A percentile compares a stretch with the other conserved stretches of the same genome.
phyloP scores from a whole-genome alignment of 306 rosid species.

The Fragaria ananassa region DNA sequence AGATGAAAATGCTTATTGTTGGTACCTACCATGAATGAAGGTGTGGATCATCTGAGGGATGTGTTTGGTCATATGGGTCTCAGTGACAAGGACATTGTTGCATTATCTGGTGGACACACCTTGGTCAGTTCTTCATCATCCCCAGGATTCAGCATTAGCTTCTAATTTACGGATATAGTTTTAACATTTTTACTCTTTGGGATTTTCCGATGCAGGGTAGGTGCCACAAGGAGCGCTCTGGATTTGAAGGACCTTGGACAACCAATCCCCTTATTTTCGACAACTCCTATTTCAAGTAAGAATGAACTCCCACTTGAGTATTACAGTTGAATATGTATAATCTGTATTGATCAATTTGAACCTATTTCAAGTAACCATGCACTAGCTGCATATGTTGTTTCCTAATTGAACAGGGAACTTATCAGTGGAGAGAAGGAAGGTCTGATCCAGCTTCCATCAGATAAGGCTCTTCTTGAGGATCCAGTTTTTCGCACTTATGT shows the following conservation, averaged over 20 bases:
- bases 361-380: neutral
- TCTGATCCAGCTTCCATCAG: constrained; percentile 50
- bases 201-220: constrained; percentile 39
- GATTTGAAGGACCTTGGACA: constrained; percentile 73
- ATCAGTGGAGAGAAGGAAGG: constrained; percentile 41
- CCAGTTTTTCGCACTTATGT: constrained; percentile 56
- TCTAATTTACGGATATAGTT: neutral
- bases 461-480: constrained; percentile 56
- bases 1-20: neutral
- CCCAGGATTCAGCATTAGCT: neutral
- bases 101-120: constrained; percentile 67
- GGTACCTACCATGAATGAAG: constrained; percentile 22
- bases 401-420: constrained; percentile 32
- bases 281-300: constrained; percentile 60
- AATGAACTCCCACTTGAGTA: neutral
- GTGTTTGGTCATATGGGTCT: constrained; percentile 65
- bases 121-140: constrained; percentile 37
- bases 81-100: constrained; percentile 58
- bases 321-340: neutral
- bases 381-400: neutral
- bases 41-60: constrained; percentile 64
- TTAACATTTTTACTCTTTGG: neutral
- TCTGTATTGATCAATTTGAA: neutral
- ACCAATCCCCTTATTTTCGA: constrained; percentile 51
- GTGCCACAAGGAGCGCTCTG: constrained; percentile 67